Conservation (phyloP, 352 stramenopile species). For the Saprolegnia parasitica region DNA sequence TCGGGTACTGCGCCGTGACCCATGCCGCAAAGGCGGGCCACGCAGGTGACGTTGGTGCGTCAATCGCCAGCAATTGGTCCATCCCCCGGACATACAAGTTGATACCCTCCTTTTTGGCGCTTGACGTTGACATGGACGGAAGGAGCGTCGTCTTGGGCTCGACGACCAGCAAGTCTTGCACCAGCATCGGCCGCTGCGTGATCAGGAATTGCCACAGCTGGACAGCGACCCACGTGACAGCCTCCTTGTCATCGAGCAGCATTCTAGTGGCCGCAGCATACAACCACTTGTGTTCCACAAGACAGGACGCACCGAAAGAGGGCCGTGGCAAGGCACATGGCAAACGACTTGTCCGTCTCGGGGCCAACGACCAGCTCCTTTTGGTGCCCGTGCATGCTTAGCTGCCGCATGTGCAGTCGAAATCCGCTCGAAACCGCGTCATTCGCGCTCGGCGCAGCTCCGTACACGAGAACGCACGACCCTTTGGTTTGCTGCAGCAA, state of each 20-base stretch:
- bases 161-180: slow-evolving; percentile 74
- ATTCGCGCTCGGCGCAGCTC: slow-evolving; percentile 2
- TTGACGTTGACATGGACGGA: slow-evolving; percentile 52
- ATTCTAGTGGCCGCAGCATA: slow-evolving; percentile 30
- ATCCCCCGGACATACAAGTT: slow-evolving; percentile 75
- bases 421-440: slow-evolving; percentile 1
- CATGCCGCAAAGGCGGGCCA: slow-evolving; percentile 57
- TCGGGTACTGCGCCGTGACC: slow-evolving; percentile 55
- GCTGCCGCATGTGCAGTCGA: slow-evolving; percentile 30
- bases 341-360: slow-evolving; percentile 67
- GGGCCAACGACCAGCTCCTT: slow-evolving; percentile 57
- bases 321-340: slow-evolving; percentile 51
- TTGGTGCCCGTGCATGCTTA: slow-evolving; percentile 35
- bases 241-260: slow-evolving; percentile 53
- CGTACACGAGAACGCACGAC: slow-evolving; percentile 50
- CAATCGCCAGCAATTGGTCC: slow-evolving; percentile 53
- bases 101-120: slow-evolving; percentile 62
- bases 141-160: slow-evolving; percentile 60
- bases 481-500: slow-evolving; percentile 64
- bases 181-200: slow-evolving; percentile 56
- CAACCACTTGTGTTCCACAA: neutral
- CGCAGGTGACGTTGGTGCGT: slow-evolving; percentile 16
- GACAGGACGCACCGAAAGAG: slow-evolving; percentile 38
- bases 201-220: slow-evolving; percentile 68
- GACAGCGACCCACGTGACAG: slow-evolving; percentile 45